Base-by-base conservation (phyloP, 1,139 yeast species). In the Diutina catenulata region DNA sequence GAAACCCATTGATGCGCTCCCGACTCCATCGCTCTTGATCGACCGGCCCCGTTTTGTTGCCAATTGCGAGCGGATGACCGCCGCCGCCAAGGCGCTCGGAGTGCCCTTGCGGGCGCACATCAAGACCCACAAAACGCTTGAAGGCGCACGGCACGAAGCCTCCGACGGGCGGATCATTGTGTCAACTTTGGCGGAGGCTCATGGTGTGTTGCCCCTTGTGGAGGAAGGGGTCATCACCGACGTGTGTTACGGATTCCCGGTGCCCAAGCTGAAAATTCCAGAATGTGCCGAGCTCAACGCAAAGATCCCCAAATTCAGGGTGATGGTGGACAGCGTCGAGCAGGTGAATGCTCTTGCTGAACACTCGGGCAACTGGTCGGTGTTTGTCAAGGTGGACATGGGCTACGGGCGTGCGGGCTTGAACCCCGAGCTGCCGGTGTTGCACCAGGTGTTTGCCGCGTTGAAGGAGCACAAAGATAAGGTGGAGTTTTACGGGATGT, bases 401-500 rank as follows among this genome's bases (percentile, higher is more conserved):
- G 83, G 84, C 1, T 68, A 77, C 3, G 60, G 70, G 41, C 57
- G 88, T 41, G 88, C 88, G 2, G 88, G 88, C 3, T 59, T 76
- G 20, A 44, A 48, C 7, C 52, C 56, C 33, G 60, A 56, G 10
- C 50, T 64, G 2, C 47, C 51, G 3, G 51, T 47, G 7, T 51
- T 70, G 37, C 42, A 48, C 3, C 42, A 53, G 5, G 47, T 68
- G n/a, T 43, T 71, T 14, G 14, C 10, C 5, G 13, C 13, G 11
- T 21, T 31, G 15, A 13, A 21, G 3, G 6, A n/a, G 8, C 13
- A n/a, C 6, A n/a, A n/a, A n/a, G 41, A 52, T 1, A 51, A 53
- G 31, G 60, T 74, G n/a, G 60, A 64, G 8, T 44, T 80, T 8
- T 73, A 63, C 47, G 93, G 94, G 0, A 74, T 81, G 48, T 82